Percentiles rank a stretch among this genome's conserved stretches.
These are phyloP conservation scores for Blastobotrys parvus DNA, from an alignment of 805 yeast species.

Conservation along the genomic window DNA sequence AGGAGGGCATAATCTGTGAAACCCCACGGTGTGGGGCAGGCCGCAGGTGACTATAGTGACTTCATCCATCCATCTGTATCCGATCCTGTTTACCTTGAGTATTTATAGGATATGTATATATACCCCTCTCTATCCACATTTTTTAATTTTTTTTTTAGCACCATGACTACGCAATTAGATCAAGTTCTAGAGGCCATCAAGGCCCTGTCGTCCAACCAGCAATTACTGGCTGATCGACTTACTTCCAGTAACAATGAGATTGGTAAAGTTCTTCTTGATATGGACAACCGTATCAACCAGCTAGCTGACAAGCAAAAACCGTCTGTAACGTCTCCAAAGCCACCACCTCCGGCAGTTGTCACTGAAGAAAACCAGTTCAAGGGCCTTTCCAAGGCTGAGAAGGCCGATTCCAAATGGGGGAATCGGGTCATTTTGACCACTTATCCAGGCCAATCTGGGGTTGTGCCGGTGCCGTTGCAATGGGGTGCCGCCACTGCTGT, in stretches of 20 bases:
- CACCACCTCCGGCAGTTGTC: not conserved
- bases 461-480: slow-evolving; percentile 40
- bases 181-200: not conserved
- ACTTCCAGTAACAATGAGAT: not conserved
- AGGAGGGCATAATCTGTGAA: too few relatives aligned
- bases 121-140: not conserved
- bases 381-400: not conserved
- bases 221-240: not conserved
- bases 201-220: not conserved
- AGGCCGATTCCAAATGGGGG: slow-evolving; percentile 19
- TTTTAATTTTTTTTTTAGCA: not conserved
- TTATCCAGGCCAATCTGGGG: slow-evolving; percentile 41
- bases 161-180: not conserved
- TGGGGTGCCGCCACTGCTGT: slow-evolving; percentile 47
- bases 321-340: not conserved
- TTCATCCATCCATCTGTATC: too few relatives aligned
- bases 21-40: too few relatives aligned
- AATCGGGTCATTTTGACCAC: slow-evolving; percentile 42
- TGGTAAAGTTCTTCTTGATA: not conserved
- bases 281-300: not conserved
- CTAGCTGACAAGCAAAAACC: not conserved
- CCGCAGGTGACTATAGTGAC: too few relatives aligned
- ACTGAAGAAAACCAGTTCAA: too few relatives aligned
- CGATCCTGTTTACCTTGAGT: too few relatives aligned
- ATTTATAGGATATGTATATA: not conserved